Evolutionary conservation across 176 grass and related monocot genomes (phyloP).

Genomic region (Dendrocalamus sinicus): DNA sequence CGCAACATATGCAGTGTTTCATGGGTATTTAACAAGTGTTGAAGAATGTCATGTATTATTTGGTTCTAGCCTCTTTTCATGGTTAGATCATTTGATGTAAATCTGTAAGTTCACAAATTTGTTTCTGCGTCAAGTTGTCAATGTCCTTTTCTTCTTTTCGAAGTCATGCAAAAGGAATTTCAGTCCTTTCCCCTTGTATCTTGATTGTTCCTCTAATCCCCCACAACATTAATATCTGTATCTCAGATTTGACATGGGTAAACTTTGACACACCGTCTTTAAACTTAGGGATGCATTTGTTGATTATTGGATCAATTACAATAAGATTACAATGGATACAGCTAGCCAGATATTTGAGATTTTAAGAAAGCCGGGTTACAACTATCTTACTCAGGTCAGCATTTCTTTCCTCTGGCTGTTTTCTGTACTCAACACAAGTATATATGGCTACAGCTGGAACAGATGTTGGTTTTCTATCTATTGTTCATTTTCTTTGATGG

Average conservation of each 20-base stretch:
- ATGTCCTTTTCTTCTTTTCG: not conserved
- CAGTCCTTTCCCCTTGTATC: not conserved
- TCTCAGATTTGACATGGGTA: slow-evolving; percentile 33
- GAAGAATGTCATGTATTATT: not conserved
- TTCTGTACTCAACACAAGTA: not conserved
- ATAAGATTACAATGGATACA: slow-evolving; percentile 89
- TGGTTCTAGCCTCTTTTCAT: not conserved
- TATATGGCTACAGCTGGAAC: slow-evolving; percentile 5
- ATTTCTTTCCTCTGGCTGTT: slow-evolving; percentile 31
- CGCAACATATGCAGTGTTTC: slow-evolving; percentile 17
- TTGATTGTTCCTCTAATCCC: not conserved
- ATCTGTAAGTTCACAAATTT: not conserved
- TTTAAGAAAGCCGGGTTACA: slow-evolving; percentile 71
- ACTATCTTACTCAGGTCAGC: slow-evolving; percentile 78
- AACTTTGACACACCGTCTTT: slow-evolving; percentile 26
- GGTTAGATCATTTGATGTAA: not conserved
- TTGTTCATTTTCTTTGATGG: not conserved
- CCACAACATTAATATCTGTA: not conserved
- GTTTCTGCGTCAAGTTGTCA: not conserved
- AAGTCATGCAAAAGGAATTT: not conserved
- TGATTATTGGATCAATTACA: slow-evolving; percentile 93
- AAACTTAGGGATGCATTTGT: slow-evolving; percentile 89
- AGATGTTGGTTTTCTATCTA: slow-evolving; percentile 14
- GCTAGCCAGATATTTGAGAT: slow-evolving; percentile 90
- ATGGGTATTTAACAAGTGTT: slow-evolving; percentile 26